These are phyloP conservation scores for Diversispora eburnea DNA, from an alignment of 192 early-diverging fungal genomes.

Conservation along the genomic window DNA sequence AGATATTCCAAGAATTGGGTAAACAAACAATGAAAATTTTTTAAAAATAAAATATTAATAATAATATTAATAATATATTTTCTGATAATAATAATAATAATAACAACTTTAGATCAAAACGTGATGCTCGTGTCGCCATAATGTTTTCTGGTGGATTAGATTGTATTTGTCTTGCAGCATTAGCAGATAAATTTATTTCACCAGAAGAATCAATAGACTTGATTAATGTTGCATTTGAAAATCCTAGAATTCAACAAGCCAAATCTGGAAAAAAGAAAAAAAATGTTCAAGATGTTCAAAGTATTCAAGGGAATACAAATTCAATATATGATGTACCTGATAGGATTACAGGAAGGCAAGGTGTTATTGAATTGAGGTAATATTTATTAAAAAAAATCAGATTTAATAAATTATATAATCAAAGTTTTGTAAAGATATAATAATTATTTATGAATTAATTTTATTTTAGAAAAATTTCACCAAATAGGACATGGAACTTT, in stretches of 20 bases:
- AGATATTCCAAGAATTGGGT: slow-evolving; percentile 48
- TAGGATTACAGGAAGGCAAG: slow-evolving; percentile 66
- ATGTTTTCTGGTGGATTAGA: slow-evolving; percentile 95
- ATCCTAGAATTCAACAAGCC: slow-evolving; percentile 65
- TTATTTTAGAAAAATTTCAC: slow-evolving; percentile 58
- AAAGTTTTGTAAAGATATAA: not conserved
- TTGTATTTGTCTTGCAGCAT: slow-evolving; percentile 83
- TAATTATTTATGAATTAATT: slow-evolving; percentile 5
- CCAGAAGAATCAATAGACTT: slow-evolving; percentile 78
- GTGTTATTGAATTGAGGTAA: slow-evolving; percentile 47
- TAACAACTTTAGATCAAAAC: slow-evolving; percentile 24
- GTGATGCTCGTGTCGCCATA: slow-evolving; percentile 61
- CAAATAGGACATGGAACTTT: slow-evolving; percentile 82
- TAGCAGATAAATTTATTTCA: slow-evolving; percentile 71
- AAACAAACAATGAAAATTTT: not conserved
- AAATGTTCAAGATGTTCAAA: not conserved
- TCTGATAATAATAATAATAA: too few species aligned
- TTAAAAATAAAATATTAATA: too few species aligned
- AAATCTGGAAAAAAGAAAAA: slow-evolving; percentile 37
- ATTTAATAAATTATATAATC: not conserved
- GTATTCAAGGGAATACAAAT: not conserved
- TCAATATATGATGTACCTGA: slow-evolving; percentile 74
- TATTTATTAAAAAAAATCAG: not conserved
- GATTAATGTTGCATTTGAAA: slow-evolving; percentile 95
- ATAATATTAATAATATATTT: too few species aligned